phyloP scores from a whole-genome alignment of 257 asterid species.

The Thymus quinquecostatus region DNA sequence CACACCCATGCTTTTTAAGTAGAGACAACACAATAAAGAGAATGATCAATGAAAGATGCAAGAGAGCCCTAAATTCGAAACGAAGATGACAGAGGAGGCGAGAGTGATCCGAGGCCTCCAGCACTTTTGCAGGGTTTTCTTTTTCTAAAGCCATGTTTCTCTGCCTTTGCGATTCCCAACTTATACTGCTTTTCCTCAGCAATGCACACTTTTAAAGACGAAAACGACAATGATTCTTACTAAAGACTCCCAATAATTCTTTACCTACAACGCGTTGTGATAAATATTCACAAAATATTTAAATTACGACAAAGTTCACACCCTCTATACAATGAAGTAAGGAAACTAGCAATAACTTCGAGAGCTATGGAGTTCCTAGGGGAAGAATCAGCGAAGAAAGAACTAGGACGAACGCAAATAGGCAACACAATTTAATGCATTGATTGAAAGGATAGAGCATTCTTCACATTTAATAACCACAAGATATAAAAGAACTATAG shows the following conservation, averaged over 20 bases:
- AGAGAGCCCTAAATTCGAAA: slow-evolving; percentile 39
- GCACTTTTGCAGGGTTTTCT: slow-evolving; percentile 39
- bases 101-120: slow-evolving; percentile 49
- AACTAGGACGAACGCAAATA: slow-evolving; percentile 14
- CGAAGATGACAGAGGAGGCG: slow-evolving; percentile 33
- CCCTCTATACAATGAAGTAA: not conserved
- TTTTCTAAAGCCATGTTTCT: slow-evolving; percentile 36
- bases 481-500: slow-evolving; percentile 53
- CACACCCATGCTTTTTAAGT: slow-evolving; percentile 30
- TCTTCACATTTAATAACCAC: slow-evolving; percentile 49
- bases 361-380: not conserved
- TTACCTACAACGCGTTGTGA: not conserved
- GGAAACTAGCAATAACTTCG: not conserved
- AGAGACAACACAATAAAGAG: slow-evolving; percentile 38
- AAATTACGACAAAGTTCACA: not conserved
- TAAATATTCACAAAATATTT: not conserved
- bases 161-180: slow-evolving; percentile 41
- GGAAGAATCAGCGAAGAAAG: not conserved
- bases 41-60: slow-evolving; percentile 34
- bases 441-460: slow-evolving; percentile 38
- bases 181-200: slow-evolving; percentile 28
- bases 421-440: slow-evolving; percentile 51
- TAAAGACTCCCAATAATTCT: not conserved
- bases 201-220: slow-evolving; percentile 19
- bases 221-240: slow-evolving; percentile 8